Conservation (phyloP, 768 basidiomycete genomes). For the Kwoniella mangroviensis region DNA sequence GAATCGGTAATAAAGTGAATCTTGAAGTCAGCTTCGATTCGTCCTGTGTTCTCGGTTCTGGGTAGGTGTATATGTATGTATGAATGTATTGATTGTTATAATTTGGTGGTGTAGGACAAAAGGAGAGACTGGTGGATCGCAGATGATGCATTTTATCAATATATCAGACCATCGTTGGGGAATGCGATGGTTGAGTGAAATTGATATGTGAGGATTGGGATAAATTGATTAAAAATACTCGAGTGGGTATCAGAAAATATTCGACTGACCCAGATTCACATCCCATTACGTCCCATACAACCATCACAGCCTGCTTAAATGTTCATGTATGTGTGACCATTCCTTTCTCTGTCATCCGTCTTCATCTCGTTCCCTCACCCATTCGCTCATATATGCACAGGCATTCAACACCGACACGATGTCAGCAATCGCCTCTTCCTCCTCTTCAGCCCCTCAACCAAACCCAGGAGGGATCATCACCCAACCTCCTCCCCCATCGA, state of each 20-base stretch:
- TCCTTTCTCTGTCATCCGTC: not conserved
- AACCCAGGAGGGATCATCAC: slow-evolving; percentile 43
- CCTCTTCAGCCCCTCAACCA: slow-evolving; percentile 31
- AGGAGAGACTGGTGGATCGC: not conserved
- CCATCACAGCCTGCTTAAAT: not conserved
- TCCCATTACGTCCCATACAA: no score
- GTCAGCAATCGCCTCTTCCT: slow-evolving; percentile 16
- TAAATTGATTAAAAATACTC: slow-evolving; percentile 24
- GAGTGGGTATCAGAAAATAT: slow-evolving; percentile 14
- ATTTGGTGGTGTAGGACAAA: not conserved
- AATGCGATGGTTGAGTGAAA: not conserved
- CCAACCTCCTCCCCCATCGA: slow-evolving; percentile 51
- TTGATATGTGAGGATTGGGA: slow-evolving; percentile 14
- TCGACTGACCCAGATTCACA: not conserved
- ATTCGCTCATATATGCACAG: not conserved
- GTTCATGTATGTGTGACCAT: not conserved
- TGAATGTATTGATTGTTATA: not conserved
- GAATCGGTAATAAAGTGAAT: not conserved
- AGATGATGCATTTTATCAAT: not conserved
- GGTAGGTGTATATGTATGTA: not conserved
- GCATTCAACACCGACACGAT: not conserved
- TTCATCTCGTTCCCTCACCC: not conserved
- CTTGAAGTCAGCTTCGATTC: not conserved
- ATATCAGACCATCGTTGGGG: not conserved
- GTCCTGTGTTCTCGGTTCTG: slow-evolving; percentile 1